Evolutionary conservation across 257 asterid species (phyloP).

Genomic region (Eustoma russellianum): DNA sequence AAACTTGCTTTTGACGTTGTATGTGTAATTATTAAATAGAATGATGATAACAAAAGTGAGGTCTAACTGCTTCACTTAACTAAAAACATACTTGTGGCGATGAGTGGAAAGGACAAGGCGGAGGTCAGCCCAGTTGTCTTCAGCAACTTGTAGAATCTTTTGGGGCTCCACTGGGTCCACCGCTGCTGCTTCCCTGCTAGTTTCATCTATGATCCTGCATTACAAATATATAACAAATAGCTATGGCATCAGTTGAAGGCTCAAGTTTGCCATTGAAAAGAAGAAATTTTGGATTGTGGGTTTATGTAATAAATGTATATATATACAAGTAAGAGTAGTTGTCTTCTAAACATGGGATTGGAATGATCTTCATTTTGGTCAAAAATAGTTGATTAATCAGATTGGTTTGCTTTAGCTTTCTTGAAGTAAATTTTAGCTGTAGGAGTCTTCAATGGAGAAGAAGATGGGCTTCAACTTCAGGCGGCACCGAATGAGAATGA

Average conservation of each 20-base stretch:
- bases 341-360: slow-evolving; percentile 8
- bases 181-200: slow-evolving; percentile 70
- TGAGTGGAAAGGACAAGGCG: slow-evolving; percentile 77
- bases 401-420: too few relatives aligned
- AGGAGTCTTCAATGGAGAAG: background rate
- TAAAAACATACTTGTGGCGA: slow-evolving; percentile 49
- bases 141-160: slow-evolving; percentile 53
- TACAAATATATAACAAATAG: background rate
- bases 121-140: slow-evolving; percentile 55
- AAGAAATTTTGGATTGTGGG: too few relatives aligned
- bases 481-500: background rate
- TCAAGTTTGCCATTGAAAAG: background rate
- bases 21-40: background rate
- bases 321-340: slow-evolving; percentile 7
- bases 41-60: slow-evolving; percentile 1
- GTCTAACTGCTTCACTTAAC: background rate
- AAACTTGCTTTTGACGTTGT: too few relatives aligned
- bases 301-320: too few relatives aligned
- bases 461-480: background rate
- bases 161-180: slow-evolving; percentile 84
- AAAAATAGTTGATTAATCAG: too few relatives aligned
- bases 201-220: slow-evolving; percentile 34
- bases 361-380: slow-evolving; percentile 1
- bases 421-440: background rate
- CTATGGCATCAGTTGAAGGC: background rate